Evolutionary conservation across 164 flowering plant species (phyloP), one percentile per base, ranked within the genome.

Genomic region (Dillenia turbinata): DNA sequence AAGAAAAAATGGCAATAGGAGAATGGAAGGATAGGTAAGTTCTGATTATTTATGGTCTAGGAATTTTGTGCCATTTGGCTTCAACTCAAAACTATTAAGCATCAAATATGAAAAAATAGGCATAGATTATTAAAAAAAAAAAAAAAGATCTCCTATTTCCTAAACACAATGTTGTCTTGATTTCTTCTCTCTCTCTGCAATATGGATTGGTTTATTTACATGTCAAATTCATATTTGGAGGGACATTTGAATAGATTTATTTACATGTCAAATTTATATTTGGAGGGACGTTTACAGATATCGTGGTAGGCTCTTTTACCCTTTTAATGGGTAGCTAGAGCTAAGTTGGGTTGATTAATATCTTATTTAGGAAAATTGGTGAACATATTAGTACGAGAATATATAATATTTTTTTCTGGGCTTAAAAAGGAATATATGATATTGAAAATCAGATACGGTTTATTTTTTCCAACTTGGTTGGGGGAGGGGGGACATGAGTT

Each of bases 221-320:
- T 56, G 66, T 82, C 3, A 93, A 90, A 56, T 85, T 90, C 1
- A 87, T 87, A 87, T 56, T 84, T 0, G 97, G 96, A 0, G 88
- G 74, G 5, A 84, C 96, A 0, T 80, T 75, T 70, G n/a, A n/a
- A n/a, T n/a, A 65, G 59, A 84, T 75, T 17, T 93, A 93, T 60
- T 16, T 88, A 2, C 97, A 90, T 56, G 66, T 82, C 3, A 93
- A 90, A 56, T 85, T 90, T 1, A 87, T 87, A 87, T 56, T 84
- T 0, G 97, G 96, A 0, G 88, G 74, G 5, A 84, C 96, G 0
- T 80, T 75, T 70, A 88, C 94, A 0, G 98, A 90, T 56, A 56
- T 93, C 12, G 87, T 79, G 0, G 62, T 82, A 17, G 98, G 97
- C 50, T 87, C 0, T 88, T 90, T 56, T 90, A 79, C 73, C 96